Base-by-base conservation (phyloP, 148 eudicot genomes). In the Salicornia ramosissima region DNA sequence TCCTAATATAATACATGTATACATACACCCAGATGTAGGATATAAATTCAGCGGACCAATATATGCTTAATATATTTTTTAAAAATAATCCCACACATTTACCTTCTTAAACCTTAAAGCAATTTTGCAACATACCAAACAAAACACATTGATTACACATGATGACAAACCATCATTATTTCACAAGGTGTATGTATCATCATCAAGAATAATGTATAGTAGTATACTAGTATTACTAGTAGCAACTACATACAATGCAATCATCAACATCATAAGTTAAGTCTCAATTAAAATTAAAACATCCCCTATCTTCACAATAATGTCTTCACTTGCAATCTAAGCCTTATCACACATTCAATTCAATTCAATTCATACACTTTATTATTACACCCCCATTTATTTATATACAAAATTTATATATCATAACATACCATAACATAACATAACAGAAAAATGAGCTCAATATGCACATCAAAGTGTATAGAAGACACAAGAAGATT, bases 391-490 rank as follows among this genome's bases (percentile, higher is more conserved):
- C 16, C 45, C 19, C 56, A 36, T 36, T 36, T 59, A 24, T 43
- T 22, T 19, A 22, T 40, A 10, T 8, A 12, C 12, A 43, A 54
- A 45, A 42, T n/a, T n/a, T n/a, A n/a, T 1, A 7, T 1, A 15
- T 5, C 1, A 13, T 2, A 15, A 5, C 2, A 22, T 34, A 3
- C 33, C 2, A 15, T 6, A 11, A 42, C 0, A n/a, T 10, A n/a
- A 36, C 3, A 30, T 11, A n/a, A 14, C 16, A 7, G 12, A 31
- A 61, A 50, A 10, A 88, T 90, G 96, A 81, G 79, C 67, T 79
- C 88, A 54, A 56, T 77, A 1, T 88, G 94, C 86, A 85, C 77
- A 52, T 78, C 91, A 67, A 79, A 55, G 56, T 82, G 89, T 67
- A 65, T 80, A 30, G 77, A 81, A 42, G 89, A 88, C 69, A 55